These are phyloP conservation scores for Papilionanthe hybrid DNA, from an alignment of 116 monocot species.

Conservation along the genomic window DNA sequence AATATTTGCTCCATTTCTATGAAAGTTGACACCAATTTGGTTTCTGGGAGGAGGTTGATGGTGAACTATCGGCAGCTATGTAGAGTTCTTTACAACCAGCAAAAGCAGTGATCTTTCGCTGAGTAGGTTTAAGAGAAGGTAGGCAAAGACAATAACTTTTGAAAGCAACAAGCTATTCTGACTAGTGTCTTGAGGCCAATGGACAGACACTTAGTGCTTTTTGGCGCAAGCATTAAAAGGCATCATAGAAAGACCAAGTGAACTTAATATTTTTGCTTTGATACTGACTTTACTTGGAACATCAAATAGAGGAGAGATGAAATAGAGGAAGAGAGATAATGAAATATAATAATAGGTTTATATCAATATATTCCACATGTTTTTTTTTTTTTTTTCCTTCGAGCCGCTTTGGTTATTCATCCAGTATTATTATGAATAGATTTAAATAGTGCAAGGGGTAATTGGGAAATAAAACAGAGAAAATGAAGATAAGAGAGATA, in stretches of 20 bases:
- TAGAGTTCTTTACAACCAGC: too few relatives aligned
- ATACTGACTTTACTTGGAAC: background rate
- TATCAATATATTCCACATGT: background rate
- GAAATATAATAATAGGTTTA: background rate
- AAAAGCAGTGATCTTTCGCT: background rate
- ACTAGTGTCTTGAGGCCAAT: background rate
- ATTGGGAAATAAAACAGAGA: background rate
- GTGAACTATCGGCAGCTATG: background rate
- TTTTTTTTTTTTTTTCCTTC: background rate
- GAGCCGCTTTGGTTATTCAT: background rate
- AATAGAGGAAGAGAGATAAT: background rate
- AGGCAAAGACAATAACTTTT: background rate
- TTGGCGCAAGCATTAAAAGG: background rate
- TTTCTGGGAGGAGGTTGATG: background rate
- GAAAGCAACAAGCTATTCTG: background rate
- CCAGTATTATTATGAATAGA: background rate
- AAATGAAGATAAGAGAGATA: background rate
- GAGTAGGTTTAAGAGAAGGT: background rate
- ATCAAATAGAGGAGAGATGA: too few relatives aligned
- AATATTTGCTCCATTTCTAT: background rate
- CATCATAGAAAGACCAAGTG: background rate
- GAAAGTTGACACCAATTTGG: background rate
- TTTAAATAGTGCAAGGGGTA: background rate
- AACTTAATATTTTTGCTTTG: background rate
- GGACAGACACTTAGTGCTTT: background rate